Evolutionary conservation across 2,329 filamentous ascomycete genomes (phyloP), one percentile per base, ranked within the genome.

Genomic region (Aspergillus ochraceus): DNA sequence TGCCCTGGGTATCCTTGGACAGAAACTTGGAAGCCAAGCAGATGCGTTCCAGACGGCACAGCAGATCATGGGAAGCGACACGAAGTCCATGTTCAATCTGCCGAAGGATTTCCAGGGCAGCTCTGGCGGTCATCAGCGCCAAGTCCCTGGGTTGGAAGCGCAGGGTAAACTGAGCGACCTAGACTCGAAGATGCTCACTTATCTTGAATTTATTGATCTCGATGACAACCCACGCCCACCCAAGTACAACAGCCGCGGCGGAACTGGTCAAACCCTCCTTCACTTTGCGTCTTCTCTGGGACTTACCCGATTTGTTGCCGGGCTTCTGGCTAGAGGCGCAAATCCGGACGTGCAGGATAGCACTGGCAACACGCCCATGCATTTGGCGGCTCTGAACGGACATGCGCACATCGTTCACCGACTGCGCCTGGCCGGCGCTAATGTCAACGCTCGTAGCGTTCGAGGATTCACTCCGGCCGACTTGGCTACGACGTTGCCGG

Each of bases 301-400:
- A 6, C 84, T 92, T 66, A 85, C 88, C 63, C 85, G 90, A 51
- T 89, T 96, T 64, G 90, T 90, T 53, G 90, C 90, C 12, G 90
- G 88, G 30, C 82, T 96, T 26, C 79, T 96, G 20, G 89, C 88
- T 10, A 85, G 90, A 64, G 90, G 91, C n/a, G 91, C 90, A 20
- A 89, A 90, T 69, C 86, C 89, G 1, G 88, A 94, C 68, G 80
- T 87, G 42, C 84, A 87, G 57, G 92, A 96, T 71, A 89, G 87
- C 63, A 89, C 89, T 53, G 91, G 91, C 22, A 94, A 91, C 74
- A 92, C 90, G 4, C 87, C 92, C 14, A 83, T 96, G 78, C 91
- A 96, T 74, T 85, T 94, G 71, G 91, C 92, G 20, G 88, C 90
- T 26, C 84, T 96, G 70, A 88, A 90, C 73, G 86, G 88, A 62